Conservation (phyloP, 139 green algal genomes). For the Picochlorum sp. region DNA sequence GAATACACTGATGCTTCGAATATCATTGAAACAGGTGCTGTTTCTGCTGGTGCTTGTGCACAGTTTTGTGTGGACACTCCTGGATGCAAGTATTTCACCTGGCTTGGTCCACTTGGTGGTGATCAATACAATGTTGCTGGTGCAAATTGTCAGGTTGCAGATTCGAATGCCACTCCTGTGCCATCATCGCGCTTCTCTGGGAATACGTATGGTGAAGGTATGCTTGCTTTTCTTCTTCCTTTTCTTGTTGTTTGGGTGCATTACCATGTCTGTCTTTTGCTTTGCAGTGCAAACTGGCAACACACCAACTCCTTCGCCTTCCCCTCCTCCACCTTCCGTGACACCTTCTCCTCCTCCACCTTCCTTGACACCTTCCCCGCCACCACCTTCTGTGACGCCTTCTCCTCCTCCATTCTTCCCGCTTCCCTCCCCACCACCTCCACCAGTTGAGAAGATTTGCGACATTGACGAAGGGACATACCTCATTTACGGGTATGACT, state of each 20-base stretch:
- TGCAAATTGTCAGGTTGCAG: background rate
- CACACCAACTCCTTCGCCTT: background rate
- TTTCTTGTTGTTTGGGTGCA: background rate
- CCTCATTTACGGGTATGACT: too few species aligned
- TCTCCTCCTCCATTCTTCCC: background rate
- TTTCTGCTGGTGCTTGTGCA: background rate
- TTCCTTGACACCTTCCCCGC: background rate
- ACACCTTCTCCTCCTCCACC: background rate
- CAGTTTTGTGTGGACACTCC: background rate
- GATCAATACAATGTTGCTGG: background rate
- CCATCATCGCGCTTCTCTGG: background rate
- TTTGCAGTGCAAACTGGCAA: background rate
- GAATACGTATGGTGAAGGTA: background rate
- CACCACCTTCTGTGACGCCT: background rate
- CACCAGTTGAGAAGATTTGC: too few species aligned
- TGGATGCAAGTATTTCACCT: background rate
- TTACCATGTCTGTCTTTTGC: background rate
- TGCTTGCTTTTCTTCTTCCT: background rate
- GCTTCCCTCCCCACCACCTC: background rate
- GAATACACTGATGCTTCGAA: background rate
- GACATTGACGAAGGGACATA: too few species aligned
- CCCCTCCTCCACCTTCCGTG: background rate
- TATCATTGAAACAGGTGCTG: background rate
- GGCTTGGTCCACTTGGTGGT: background rate
- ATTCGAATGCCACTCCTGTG: background rate